phyloP scores from a whole-genome alignment of 1,284 basidiomycete species.

The Marasmius sp. region DNA sequence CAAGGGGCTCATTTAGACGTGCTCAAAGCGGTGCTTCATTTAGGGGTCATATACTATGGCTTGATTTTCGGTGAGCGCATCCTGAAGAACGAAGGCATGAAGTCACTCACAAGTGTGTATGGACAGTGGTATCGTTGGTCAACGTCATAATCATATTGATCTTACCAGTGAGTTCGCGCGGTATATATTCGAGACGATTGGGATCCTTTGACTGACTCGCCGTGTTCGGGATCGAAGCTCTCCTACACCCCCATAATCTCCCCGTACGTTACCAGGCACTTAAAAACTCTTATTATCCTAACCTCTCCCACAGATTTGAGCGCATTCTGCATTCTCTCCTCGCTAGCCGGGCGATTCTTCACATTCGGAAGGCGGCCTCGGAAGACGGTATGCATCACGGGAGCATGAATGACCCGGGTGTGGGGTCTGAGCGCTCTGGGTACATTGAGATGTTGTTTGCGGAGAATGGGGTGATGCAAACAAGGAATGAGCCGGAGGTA shows the following conservation, averaged over 20 bases:
- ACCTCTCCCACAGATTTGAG: background rate
- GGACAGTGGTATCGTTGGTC: background rate
- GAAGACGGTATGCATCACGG: no score
- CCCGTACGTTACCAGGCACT: background rate
- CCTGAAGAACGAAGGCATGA: background rate
- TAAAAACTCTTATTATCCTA: background rate
- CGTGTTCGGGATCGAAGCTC: background rate
- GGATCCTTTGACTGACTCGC: no score
- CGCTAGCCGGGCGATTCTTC: background rate
- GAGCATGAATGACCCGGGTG: no score
- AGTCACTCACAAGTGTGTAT: background rate
- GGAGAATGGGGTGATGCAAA: no score
- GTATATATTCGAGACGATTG: background rate
- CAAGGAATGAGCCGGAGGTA: no score
- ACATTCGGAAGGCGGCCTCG: background rate
- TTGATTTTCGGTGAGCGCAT: background rate
- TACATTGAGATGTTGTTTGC: no score
- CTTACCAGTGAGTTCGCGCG: background rate
- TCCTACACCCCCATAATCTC: background rate
- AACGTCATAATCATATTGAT: background rate
- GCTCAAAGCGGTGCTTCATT: background rate
- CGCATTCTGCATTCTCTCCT: background rate
- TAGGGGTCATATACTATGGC: background rate
- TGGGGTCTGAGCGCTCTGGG: no score
- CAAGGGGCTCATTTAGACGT: background rate